Base-by-base conservation (phyloP, 2,329 filamentous ascomycete species). In the Coniochaeta sp. region DNA sequence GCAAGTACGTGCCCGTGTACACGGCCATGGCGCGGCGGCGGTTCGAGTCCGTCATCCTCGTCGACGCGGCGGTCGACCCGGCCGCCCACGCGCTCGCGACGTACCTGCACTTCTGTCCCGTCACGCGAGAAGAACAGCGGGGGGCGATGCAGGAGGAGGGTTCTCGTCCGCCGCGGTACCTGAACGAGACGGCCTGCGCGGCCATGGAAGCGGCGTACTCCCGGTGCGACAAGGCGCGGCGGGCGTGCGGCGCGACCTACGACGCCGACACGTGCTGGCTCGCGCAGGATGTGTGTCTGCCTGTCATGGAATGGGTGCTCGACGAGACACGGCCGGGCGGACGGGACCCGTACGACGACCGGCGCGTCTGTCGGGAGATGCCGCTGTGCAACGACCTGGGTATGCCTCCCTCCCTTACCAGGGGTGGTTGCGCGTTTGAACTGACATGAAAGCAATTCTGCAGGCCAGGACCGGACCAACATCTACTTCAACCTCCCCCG, bases 1-100 rank as follows among this genome's bases (percentile, higher is more conserved):
- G 65, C 5, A 60, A 63, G 24, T 67, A 67, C 59, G 59, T 67
- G 7, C 65, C 64, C n/a, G 57, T 30, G 4, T 65, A 65, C 42
- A 58, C 61, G n/a, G 50, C 62, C n/a, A 60, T 60, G 32, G 62
- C 62, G 26, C 44, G 38, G 17, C 55, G 58, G 6, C 55, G 44
- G 8, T 63, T 66, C 30, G 56, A 62, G 3, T 63, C 62, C n/a
- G 62, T 65, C 44, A 59, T 62, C 4, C 60, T 65, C 4, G 62
- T 66, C 6, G 62, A 67, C 42, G 62, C 64, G 4, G 59, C 61
- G 10, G 36, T 66, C 30, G 64, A 63, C 52, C 44, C 19, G 16
- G 55, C 50, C 57, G 55, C 24, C 24, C 32, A 38, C 4, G 9
- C 50, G 10, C 16, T 62, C 4, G 61, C 64, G 10, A 16, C 57